phyloP scores from a whole-genome alignment of 1,284 basidiomycete genomes.

The Ceratobasidium sp. region DNA sequence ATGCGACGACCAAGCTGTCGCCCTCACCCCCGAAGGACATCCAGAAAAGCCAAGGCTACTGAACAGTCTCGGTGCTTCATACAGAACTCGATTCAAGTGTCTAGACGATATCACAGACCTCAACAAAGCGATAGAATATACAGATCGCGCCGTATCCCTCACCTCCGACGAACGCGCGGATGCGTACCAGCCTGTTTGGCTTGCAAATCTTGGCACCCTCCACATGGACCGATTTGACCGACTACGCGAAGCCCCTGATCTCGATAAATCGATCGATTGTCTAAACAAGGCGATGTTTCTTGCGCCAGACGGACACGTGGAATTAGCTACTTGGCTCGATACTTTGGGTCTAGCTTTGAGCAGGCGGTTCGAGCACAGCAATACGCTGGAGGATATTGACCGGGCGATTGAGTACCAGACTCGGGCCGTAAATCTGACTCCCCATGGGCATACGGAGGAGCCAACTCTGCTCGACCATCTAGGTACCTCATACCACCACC shows the following conservation, averaged over 20 bases:
- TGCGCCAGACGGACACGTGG: background rate
- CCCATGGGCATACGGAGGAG: background rate
- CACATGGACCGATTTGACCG: background rate
- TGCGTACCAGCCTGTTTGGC: background rate
- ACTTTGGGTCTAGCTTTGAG: background rate
- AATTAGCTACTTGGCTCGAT: background rate
- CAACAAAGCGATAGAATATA: background rate
- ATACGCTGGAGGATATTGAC: background rate
- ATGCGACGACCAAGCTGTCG: background rate
- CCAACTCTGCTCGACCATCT: background rate
- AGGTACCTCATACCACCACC: background rate
- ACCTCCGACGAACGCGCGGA: background rate
- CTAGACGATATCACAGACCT: background rate
- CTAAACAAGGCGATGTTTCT: background rate
- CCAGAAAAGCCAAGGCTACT: background rate
- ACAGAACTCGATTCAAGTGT: background rate
- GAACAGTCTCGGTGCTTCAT: constrained; percentile 9
- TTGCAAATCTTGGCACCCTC: background rate
- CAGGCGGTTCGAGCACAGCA: background rate
- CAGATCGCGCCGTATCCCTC: background rate
- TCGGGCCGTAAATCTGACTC: background rate
- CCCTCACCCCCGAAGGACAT: background rate
- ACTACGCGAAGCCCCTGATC: background rate
- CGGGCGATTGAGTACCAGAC: background rate
- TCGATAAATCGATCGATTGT: background rate